Percentiles rank a stretch among this genome's conserved stretches.
Conservation (phyloP, 2,329 filamentous ascomycete genomes). For the Blastomyces gilchristii region DNA sequence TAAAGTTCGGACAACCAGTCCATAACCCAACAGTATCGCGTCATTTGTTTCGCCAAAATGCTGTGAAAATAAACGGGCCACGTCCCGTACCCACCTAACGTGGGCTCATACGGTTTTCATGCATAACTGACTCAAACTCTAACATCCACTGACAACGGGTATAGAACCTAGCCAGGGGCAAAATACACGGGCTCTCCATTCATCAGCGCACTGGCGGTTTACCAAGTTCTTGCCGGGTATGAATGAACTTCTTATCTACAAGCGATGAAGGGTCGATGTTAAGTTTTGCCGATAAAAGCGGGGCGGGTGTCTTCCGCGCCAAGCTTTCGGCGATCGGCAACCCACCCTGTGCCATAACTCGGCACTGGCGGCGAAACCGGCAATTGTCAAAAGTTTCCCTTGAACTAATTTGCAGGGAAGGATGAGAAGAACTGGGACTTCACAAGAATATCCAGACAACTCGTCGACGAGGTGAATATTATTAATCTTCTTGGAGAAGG, state of each 20-base stretch:
- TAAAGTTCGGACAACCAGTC: not conserved
- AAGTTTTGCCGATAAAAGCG: constrained; percentile 6
- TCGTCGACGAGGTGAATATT: not conserved
- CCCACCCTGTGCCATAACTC: not conserved
- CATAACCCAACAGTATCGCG: not conserved
- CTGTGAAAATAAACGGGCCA: not conserved
- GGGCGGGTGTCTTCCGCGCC: not conserved
- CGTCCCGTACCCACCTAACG: not conserved
- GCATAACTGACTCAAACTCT: not conserved
- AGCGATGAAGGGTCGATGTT: not conserved
- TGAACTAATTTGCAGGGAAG: not conserved
- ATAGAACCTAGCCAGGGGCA: not conserved
- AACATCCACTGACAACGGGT: not conserved
- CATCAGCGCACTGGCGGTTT: not conserved
- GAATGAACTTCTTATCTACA: too few relatives aligned
- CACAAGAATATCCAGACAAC: not conserved
- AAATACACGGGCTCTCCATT: not conserved
- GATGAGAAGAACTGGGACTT: not conserved
- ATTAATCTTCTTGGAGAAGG: not conserved
- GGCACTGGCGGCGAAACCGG: not conserved
- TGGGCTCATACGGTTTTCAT: not conserved
- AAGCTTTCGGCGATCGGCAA: constrained; percentile 5
- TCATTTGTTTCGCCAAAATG: not conserved
- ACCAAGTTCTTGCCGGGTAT: not conserved
- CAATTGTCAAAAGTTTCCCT: not conserved